These are phyloP conservation scores for Botryotinia globosa DNA, from an alignment of 2,329 filamentous ascomycete species.

Conservation along the genomic window DNA sequence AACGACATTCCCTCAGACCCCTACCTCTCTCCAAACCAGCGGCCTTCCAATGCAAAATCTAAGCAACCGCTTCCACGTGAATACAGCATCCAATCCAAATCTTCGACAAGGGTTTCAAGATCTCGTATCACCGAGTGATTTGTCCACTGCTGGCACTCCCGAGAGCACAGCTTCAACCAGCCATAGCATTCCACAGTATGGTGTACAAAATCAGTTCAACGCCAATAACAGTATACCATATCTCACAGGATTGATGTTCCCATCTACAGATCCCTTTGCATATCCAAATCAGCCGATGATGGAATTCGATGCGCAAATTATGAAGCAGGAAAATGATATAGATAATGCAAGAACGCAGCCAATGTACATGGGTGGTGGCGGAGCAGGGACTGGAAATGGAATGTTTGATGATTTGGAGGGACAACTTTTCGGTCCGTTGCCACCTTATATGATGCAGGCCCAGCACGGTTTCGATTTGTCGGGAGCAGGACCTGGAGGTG, in stretches of 20 bases:
- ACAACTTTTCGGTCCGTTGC: constrained; percentile 67
- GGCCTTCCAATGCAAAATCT: constrained; percentile 24
- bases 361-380: constrained; percentile 34
- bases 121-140: constrained; percentile 30
- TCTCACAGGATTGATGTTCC: constrained; percentile 77
- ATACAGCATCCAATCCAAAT: constrained; percentile 33
- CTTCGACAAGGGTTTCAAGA: constrained; percentile 35
- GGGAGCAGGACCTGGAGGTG: neutral
- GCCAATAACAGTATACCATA: constrained; percentile 52
- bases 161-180: constrained; percentile 29
- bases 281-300: constrained; percentile 74
- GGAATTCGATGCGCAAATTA: constrained; percentile 47
- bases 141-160: constrained; percentile 34
- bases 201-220: constrained; percentile 39
- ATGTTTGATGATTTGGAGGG: constrained; percentile 64
- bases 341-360: constrained; percentile 20
- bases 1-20: constrained; percentile 35
- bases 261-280: constrained; percentile 71
- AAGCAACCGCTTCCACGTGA: constrained; percentile 28
- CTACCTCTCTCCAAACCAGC: constrained; percentile 30
- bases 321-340: constrained; percentile 30
- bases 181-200: constrained; percentile 26
- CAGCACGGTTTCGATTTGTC: constrained; percentile 30
- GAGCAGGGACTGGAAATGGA: constrained; percentile 26
- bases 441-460: constrained; percentile 57